A percentile compares a stretch with the other conserved stretches of the same genome.
Conservation (phyloP, 2,329 filamentous ascomycete genomes). For the Chlorencoelia australis region DNA sequence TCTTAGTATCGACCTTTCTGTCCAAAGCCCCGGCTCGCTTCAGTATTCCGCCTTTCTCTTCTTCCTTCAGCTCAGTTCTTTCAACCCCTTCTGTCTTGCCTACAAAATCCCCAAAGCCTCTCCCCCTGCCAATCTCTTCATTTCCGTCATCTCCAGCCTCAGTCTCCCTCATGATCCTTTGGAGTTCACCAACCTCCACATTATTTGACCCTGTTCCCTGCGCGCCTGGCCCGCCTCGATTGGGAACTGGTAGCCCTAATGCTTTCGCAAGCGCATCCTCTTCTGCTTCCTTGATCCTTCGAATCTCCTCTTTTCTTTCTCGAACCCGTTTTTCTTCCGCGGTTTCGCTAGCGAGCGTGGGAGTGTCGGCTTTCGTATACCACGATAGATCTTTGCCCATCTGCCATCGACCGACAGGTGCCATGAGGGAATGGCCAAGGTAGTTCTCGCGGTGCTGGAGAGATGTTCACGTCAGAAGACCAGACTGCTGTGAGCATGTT, state of each 20-base stretch:
- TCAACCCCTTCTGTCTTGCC: constrained; percentile 18
- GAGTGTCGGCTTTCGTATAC: constrained; percentile 49
- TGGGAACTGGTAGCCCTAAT: constrained; percentile 65
- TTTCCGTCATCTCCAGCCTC: constrained; percentile 30
- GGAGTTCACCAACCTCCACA: constrained; percentile 52
- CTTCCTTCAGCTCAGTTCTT: constrained; percentile 3
- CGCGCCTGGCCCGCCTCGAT: constrained; percentile 40
- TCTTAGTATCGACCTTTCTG: constrained; percentile 22
- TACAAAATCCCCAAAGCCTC: constrained; percentile 25
- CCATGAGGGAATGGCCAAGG: constrained; percentile 65
- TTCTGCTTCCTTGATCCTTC: constrained; percentile 79
- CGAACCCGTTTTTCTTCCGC: constrained; percentile 47
- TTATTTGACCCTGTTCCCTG: constrained; percentile 53
- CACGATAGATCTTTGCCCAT: constrained; percentile 52
- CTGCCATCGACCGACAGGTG: constrained; percentile 66
- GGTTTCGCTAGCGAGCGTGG: constrained; percentile 44
- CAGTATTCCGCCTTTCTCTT: constrained; percentile 15
- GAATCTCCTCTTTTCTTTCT: constrained; percentile 66
- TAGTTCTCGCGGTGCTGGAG: constrained; percentile 70
- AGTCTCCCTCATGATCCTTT: constrained; percentile 40
- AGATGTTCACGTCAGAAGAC: not conserved
- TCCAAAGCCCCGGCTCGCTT: constrained; percentile 8
- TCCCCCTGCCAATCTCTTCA: constrained; percentile 21
- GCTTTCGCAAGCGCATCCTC: constrained; percentile 82
- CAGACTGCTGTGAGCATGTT: not conserved